Percentiles rank a stretch among this genome's conserved stretches.
Conservation (phyloP, 164 flowering plant species). For the Magnolia kwangsiensis region DNA sequence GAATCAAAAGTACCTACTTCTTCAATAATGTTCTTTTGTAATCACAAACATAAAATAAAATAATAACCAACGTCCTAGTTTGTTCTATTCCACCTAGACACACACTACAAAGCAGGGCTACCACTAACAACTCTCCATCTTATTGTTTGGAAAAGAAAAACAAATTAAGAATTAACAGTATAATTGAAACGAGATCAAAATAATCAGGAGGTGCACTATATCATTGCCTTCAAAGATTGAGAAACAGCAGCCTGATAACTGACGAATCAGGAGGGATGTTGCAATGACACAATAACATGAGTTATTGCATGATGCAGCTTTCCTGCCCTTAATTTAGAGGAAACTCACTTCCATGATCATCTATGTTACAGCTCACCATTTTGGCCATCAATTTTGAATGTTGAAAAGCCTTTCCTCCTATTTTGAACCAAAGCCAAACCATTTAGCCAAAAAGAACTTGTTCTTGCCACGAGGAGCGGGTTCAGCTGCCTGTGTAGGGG, state of each 20-base stretch:
- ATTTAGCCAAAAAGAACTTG: slow-evolving; percentile 46
- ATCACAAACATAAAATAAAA: neutral
- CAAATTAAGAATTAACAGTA: neutral
- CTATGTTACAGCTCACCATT: neutral
- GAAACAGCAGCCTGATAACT: too few species aligned
- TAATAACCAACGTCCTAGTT: neutral
- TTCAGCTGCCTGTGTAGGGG: slow-evolving; percentile 23
- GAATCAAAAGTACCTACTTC: neutral
- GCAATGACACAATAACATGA: too few species aligned
- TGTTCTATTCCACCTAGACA: neutral
- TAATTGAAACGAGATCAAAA: neutral
- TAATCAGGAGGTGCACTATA: neutral
- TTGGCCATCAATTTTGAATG: neutral
- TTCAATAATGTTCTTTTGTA: neutral
- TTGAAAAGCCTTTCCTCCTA: slow-evolving; percentile 8
- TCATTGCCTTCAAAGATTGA: too few species aligned
- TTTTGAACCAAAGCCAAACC: slow-evolving; percentile 57
- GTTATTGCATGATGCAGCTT: too few species aligned
- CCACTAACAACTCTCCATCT: neutral
- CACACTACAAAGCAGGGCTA: neutral
- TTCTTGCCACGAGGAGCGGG: slow-evolving; percentile 38
- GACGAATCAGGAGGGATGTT: too few species aligned
- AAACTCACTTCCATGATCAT: neutral
- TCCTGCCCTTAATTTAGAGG: neutral
- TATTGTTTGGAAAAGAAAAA: neutral